phyloP scores from a whole-genome alignment of 768 basidiomycete species.

The Tulasnella sp. region DNA sequence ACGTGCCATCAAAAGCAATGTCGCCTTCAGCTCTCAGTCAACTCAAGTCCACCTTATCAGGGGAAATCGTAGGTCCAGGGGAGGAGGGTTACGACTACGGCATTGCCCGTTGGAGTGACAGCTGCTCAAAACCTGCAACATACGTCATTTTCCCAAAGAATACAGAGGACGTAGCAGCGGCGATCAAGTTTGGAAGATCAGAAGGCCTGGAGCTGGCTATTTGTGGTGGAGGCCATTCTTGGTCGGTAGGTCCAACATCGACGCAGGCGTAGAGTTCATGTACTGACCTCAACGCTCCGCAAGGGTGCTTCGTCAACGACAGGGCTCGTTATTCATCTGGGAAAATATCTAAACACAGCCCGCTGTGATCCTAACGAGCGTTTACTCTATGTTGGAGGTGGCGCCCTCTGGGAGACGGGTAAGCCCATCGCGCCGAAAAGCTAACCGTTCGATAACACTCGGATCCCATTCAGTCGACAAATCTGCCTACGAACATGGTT shows the following conservation, averaged over 20 bases:
- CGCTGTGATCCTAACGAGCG: constrained; percentile 2
- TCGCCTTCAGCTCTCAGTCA: neutral
- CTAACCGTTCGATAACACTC: no score
- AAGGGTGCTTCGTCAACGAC: constrained; percentile 35
- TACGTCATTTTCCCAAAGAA: constrained; percentile 28
- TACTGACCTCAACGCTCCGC: constrained; percentile 33
- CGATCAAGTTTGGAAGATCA: constrained; percentile 23
- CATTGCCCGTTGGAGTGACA: constrained; percentile 31
- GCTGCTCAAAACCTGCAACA: constrained; percentile 19
- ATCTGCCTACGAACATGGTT: constrained; percentile 30
- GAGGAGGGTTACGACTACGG: constrained; percentile 27
- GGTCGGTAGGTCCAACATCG: neutral
- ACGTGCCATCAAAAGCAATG: neutral
- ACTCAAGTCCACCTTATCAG: neutral
- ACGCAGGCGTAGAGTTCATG: no score
- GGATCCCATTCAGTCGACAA: neutral
- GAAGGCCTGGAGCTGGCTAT: constrained; percentile 18
- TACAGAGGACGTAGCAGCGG: constrained; percentile 30
- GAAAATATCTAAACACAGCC: constrained; percentile 12
- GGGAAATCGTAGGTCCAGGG: neutral
- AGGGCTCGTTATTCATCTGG: constrained; percentile 16
- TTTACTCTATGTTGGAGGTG: constrained; percentile 10
- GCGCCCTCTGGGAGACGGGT: neutral
- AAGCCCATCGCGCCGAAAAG: neutral
- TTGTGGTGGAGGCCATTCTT: constrained; percentile 17